Base-by-base conservation (phyloP, 768 basidiomycete species). In the Saitozyma podzolica region DNA sequence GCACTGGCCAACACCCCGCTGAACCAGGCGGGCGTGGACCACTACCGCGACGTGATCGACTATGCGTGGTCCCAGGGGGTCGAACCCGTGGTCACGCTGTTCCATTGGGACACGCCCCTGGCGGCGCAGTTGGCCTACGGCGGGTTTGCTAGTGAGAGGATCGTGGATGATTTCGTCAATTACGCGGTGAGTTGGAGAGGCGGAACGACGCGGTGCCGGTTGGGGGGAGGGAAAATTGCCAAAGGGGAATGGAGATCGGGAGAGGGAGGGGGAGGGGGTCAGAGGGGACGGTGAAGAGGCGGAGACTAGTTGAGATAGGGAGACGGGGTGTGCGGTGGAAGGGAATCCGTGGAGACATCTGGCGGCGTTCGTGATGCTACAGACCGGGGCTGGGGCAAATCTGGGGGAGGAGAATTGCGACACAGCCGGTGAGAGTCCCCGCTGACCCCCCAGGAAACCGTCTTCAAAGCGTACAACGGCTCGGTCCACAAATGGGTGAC, bases 1-100 rank as follows among this genome's bases (percentile, higher is more conserved):
- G 84, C 82, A 7, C 80, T 82, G 0, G 81, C 82, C 4, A 82
- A 83, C 56, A 84, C 83, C 11, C 85, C 84, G 0, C 76, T 85
- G 14, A 85, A 84, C 61, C 78, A 84, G 60, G 78, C 76, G 53
- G 85, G 80, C 0, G 66, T 86, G 45, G 60, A 83, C 40, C 83
- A 83, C 67, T 67, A 56, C 47, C 48, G 56, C 48, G 41, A 63
- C 83, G 82, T 84, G 19, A 83, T 61, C 29, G 51, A 53, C 3
- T 61, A 61, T 37, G 54, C 55, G 13, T 55, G 55, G 59, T 29
- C 48, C 1, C 58, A 59, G 40, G 63, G 63, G 19, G 53, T 64
- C 17, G 58, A 64, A 41, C 63, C 63, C 49, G 83, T 85, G 6
- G 82, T 77, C 0, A 85, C 85, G 7, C 77, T 85, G 0, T 85